Conservation (phyloP, 2,329 filamentous ascomycete genomes). For the Penicillium vulpinum region DNA sequence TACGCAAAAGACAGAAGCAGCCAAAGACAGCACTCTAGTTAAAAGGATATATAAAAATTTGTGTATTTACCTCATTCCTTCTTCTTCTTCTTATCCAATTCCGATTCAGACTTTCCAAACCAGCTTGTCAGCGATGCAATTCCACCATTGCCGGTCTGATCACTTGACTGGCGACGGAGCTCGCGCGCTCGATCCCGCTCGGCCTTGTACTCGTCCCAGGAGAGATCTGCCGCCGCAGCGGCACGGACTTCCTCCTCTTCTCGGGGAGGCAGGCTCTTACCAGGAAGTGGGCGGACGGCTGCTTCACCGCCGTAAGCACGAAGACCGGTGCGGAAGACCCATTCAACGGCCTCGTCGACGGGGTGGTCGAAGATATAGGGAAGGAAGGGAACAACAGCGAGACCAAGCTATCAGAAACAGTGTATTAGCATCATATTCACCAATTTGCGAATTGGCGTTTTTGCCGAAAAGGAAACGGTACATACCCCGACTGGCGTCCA, state of each 20-base stretch:
- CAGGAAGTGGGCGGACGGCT: constrained; percentile 48
- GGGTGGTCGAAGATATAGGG: constrained; percentile 87
- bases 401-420: constrained; percentile 52
- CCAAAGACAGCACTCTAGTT: background rate
- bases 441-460: background rate
- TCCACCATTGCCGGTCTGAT: constrained; percentile 1
- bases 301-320: constrained; percentile 66
- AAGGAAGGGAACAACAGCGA: constrained; percentile 76
- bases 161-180: constrained; percentile 20
- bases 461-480: constrained; percentile 12
- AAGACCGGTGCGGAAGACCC: constrained; percentile 82
- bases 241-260: constrained; percentile 2
- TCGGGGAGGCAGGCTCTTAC: constrained; percentile 11
- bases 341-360: constrained; percentile 89
- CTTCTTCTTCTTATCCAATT: constrained; percentile 22
- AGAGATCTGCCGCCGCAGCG: constrained; percentile 19
- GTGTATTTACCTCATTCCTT: constrained; percentile 16
- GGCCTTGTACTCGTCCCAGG: constrained; percentile 40
- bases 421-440: constrained; percentile 17
- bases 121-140: constrained; percentile 11
- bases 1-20: background rate
- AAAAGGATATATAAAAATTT: background rate
- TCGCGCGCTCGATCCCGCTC: constrained; percentile 31
- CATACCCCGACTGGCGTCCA: constrained; percentile 90
- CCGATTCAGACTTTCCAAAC: constrained; percentile 14